Evolutionary conservation across 257 asterid genomes (phyloP), one percentile per base, ranked within the genome.

Genomic region (Solanum etuberosum): DNA sequence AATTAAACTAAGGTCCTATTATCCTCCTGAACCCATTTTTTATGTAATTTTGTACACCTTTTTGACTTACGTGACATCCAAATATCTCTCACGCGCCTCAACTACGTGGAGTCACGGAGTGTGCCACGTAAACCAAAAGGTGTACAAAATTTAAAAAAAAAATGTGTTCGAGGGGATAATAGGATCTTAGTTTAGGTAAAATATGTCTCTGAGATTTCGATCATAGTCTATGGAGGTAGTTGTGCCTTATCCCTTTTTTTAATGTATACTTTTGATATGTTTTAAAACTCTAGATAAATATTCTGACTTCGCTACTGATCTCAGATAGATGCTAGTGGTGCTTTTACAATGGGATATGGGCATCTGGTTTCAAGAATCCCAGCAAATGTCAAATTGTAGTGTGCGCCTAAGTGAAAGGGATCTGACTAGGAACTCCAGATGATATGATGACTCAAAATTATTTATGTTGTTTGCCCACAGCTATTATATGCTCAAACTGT

Each of bases 391-490:
- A 46, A 43, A 15, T 43, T 15, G 67, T 0, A 16, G 35, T 27
- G 25, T 27, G 6, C 46, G 67, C 67, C 25, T 7, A 80, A 27
- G 32, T 77, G 61, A 77, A 42, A 27, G 15, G 61, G 25, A 80
- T 80, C 67, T 80, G 84, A 80, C 84, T 43, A 80, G 84, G 65
- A 78, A 74, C 82, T 74, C 82, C 21, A 74, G 82, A 3, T 37
- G 14, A 61, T 23, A 61, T 61, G 83, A 37, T 72, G 80, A 72
- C 20, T 74, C 83, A 74, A 35, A 72, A 14, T 43, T 31, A 27
- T 46, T 78, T 77, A 13, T 46, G 3, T 80, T 80, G 3, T 80
- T 80, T 46, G 85, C 67, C 85, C 42, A 80, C 42, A 46, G 85
- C 67, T 78, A 40, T 18, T 80, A 9, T 46, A 9, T 46, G 54